Evolutionary conservation across 345 rosid species (phyloP).

Genomic region (Brassica carinata): DNA sequence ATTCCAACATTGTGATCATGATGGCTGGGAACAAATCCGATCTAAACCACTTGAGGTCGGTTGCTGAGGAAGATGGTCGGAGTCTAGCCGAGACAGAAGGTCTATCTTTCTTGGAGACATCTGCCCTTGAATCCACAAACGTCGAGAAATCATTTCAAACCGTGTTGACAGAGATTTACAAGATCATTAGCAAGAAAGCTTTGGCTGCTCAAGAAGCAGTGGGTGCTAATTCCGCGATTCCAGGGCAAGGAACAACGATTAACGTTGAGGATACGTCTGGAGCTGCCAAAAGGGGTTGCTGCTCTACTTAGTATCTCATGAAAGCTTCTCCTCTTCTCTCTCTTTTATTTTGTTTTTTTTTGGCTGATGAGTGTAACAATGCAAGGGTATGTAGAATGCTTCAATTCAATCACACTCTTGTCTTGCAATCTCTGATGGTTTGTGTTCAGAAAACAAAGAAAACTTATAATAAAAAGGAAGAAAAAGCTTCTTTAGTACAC

Average conservation of each 20-base stretch:
- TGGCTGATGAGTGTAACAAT: conserved; percentile 35
- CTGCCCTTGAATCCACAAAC: conserved; percentile 71
- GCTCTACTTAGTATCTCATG: conserved; percentile 44
- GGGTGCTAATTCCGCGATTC: conserved; percentile 44
- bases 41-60: conserved; percentile 69
- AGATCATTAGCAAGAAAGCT: conserved; percentile 70
- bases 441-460: not conserved
- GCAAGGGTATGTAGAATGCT: conserved; percentile 35
- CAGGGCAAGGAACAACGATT: conserved; percentile 69
- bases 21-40: conserved; percentile 49
- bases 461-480: not conserved
- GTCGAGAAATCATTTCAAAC: conserved; percentile 72
- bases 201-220: conserved; percentile 68
- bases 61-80: conserved; percentile 60
- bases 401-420: conserved; percentile 23
- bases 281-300: conserved; percentile 53
- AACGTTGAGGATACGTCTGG: conserved; percentile 58
- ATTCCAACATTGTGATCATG: conserved; percentile 77
- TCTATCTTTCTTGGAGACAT: conserved; percentile 71
- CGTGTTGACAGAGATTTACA: conserved; percentile 64
- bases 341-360: conserved; percentile 15
- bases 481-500: conserved; percentile 7
- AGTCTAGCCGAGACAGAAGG: conserved; percentile 67
- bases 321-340: conserved; percentile 2
- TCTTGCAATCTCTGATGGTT: not conserved